Conservation (phyloP, 2,329 filamentous ascomycete species). For the Fusarium sublunatum region DNA sequence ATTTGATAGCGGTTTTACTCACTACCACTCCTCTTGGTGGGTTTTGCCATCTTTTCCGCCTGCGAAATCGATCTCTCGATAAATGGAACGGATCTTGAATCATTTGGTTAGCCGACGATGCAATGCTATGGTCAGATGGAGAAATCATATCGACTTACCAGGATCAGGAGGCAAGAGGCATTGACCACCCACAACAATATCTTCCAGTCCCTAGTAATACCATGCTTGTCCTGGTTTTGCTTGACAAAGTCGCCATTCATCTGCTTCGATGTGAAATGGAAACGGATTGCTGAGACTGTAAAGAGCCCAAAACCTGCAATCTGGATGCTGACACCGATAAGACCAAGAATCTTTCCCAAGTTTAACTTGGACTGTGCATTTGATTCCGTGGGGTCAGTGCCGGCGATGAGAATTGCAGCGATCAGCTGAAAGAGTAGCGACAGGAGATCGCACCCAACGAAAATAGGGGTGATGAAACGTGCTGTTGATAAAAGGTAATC, state of each 20-base stretch:
- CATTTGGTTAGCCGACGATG: background rate
- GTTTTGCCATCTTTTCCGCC: conserved; percentile 30
- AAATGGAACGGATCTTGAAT: conserved; percentile 35
- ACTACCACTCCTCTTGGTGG: conserved; percentile 41
- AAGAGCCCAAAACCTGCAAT: conserved; percentile 60
- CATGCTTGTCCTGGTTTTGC: conserved; percentile 27
- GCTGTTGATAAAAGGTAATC: background rate
- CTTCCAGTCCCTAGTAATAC: conserved; percentile 26
- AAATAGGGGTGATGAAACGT: conserved; percentile 51
- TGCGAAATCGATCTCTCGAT: conserved; percentile 37
- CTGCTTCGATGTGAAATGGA: conserved; percentile 56
- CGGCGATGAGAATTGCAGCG: conserved; percentile 55
- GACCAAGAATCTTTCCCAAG: conserved; percentile 32
- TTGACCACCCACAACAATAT: conserved; percentile 30
- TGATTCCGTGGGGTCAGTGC: conserved; percentile 47
- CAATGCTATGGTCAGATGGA: accelerated
- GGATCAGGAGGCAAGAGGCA: conserved; percentile 34
- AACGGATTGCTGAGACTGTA: conserved; percentile 57
- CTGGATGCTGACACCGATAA: conserved; percentile 51
- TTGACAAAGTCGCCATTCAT: conserved; percentile 26
- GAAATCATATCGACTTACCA: conserved; percentile 1
- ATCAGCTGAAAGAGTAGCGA: conserved; percentile 54
- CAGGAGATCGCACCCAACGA: conserved; percentile 55
- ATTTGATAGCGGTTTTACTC: background rate
- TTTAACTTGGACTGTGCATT: conserved; percentile 47